Conservation (phyloP, 257 asterid species). For the Datura wrightii region DNA sequence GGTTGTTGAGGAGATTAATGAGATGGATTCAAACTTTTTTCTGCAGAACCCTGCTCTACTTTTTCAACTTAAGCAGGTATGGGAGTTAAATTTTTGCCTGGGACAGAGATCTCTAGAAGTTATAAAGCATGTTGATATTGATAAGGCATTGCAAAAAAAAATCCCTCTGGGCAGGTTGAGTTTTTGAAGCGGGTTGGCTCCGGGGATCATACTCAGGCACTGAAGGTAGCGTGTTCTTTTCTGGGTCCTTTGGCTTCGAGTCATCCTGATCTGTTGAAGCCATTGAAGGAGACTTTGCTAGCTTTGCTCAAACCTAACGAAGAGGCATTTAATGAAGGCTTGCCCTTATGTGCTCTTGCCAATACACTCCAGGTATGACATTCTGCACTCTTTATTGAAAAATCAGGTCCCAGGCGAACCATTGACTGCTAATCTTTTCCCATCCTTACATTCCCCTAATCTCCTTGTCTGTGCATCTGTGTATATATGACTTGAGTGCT, state of each 20-base stretch:
- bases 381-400: slow-evolving; percentile 7
- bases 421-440: background rate
- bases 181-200: slow-evolving; percentile 73
- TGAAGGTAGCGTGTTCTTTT: slow-evolving; percentile 82
- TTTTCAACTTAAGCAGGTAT: slow-evolving; percentile 94
- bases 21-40: slow-evolving; percentile 77
- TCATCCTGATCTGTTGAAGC: slow-evolving; percentile 73
- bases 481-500: background rate
- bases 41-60: slow-evolving; percentile 68
- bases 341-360: slow-evolving; percentile 83
- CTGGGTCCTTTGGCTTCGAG: slow-evolving; percentile 95
- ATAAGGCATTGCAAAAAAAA: background rate
- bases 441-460: background rate
- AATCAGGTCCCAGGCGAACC: slow-evolving; percentile 10
- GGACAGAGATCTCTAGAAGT: background rate
- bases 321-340: slow-evolving; percentile 59
- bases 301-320: slow-evolving; percentile 80
- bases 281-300: slow-evolving; percentile 85
- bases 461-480: background rate
- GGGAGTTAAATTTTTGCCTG: slow-evolving; percentile 76
- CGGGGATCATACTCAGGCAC: slow-evolving; percentile 83
- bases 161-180: slow-evolving; percentile 65
- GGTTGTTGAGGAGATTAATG: slow-evolving; percentile 84
- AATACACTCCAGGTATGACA: slow-evolving; percentile 85
- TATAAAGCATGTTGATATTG: background rate